Evolutionary conservation across 2,329 filamentous ascomycete species (phyloP).

Genomic region (Ascochyta clinopodiicola): DNA sequence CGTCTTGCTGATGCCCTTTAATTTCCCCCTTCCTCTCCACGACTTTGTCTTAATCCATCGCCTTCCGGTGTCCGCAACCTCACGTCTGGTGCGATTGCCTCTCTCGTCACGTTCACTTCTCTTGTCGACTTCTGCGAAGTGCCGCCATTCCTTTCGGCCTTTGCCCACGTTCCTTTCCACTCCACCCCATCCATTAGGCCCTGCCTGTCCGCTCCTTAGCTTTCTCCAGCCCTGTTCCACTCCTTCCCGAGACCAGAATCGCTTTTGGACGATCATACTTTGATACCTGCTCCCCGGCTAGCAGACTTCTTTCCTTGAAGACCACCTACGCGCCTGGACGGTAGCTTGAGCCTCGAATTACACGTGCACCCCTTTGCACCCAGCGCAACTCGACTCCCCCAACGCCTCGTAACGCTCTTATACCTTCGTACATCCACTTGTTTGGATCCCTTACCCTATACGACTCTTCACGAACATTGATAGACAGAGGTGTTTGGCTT

Average conservation of each 20-base stretch:
- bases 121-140: conserved; percentile 49
- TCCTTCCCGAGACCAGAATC: conserved; percentile 42
- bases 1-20: conserved; percentile 39
- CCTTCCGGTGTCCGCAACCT: conserved; percentile 36
- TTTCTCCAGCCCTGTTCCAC: conserved; percentile 30
- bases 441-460: conserved; percentile 39
- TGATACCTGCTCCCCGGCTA: conserved; percentile 44
- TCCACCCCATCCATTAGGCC: conserved; percentile 41
- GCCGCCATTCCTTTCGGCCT: conserved; percentile 53
- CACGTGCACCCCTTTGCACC: conserved; percentile 30
- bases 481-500: conserved; percentile 38
- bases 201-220: conserved; percentile 50
- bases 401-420: conserved; percentile 31
- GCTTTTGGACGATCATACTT: conserved; percentile 47
- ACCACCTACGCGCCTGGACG: conserved; percentile 44
- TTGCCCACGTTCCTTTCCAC: conserved; percentile 49
- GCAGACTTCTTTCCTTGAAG: conserved; percentile 46
- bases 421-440: conserved; percentile 37
- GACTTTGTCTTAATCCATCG: conserved; percentile 44
- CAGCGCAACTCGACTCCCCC: conserved; percentile 32
- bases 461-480: conserved; percentile 43
- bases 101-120: conserved; percentile 46
- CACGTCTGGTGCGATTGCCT: conserved; percentile 46
- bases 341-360: conserved; percentile 37
- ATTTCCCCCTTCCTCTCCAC: conserved; percentile 42